Percentiles rank a stretch among this genome's conserved stretches.
Conservation (phyloP, 345 rosid genomes). For the Linum lewisii region DNA sequence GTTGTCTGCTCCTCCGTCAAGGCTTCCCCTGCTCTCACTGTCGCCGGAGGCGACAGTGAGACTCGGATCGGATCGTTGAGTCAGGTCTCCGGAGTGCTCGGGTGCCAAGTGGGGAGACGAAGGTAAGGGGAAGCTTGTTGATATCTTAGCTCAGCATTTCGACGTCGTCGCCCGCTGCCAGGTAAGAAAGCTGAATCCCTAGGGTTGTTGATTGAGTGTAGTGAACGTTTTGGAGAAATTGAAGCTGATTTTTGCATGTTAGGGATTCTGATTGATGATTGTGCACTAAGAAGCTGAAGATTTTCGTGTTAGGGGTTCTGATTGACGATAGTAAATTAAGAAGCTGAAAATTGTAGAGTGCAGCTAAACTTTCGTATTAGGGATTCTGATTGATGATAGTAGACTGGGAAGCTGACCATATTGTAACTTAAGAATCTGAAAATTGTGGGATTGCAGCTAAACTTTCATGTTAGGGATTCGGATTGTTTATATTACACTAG, state of each 20-base stretch:
- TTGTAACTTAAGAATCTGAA: not conserved
- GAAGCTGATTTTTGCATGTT: no score
- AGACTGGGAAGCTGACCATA: not conserved
- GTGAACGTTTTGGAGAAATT: not conserved
- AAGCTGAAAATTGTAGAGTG: not conserved
- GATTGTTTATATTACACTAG: not conserved
- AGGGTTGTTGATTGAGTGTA: not conserved
- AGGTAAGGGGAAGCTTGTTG: constrained; percentile 97
- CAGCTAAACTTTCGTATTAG: no score
- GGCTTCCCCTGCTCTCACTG: constrained; percentile 15
- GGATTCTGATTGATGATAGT: not conserved
- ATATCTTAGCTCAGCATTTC: constrained; percentile 74
- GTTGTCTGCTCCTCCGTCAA: no score
- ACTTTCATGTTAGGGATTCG: not conserved
- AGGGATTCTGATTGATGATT: not conserved
- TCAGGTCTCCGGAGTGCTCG: constrained; percentile 86
- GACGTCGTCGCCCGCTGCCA: constrained; percentile 97
- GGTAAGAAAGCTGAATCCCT: constrained; percentile 27
- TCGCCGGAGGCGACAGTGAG: constrained; percentile 29
- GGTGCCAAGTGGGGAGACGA: constrained; percentile 98
- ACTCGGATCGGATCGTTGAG: constrained; percentile 57
- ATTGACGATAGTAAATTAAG: not conserved
- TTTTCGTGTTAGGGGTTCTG: not conserved
- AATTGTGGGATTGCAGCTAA: not conserved
- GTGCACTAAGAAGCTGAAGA: not conserved